Evolutionary conservation across 2,329 filamentous ascomycete species (phyloP).

Genomic region (Epicoccum sorghinum): DNA sequence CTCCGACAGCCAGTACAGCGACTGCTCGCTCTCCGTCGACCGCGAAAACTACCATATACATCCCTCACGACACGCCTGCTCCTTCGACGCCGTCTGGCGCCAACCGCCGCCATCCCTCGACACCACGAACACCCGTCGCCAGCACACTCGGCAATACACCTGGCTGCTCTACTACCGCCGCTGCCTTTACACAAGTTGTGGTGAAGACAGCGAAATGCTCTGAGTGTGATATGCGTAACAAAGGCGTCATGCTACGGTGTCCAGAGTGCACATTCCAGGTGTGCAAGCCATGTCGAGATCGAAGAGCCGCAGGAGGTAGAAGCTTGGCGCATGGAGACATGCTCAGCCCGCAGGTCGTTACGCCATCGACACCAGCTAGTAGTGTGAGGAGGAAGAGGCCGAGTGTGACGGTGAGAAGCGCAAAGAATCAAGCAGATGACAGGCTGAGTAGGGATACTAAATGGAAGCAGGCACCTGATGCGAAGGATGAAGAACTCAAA

Average conservation of each 20-base stretch:
- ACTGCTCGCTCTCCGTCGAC: neutral
- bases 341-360: conserved; percentile 5
- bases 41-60: neutral
- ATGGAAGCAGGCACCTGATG: neutral
- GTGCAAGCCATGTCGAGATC: conserved; percentile 36
- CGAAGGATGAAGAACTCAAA: no score
- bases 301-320: conserved; percentile 12
- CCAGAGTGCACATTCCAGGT: conserved; percentile 44
- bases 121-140: conserved; percentile 18
- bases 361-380: neutral
- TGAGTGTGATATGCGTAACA: conserved; percentile 43
- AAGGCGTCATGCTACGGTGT: conserved; percentile 39
- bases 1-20: neutral
- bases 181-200: conserved; percentile 27
- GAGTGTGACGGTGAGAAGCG: neutral
- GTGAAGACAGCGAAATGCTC: conserved; percentile 49
- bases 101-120: conserved; percentile 2
- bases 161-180: conserved; percentile 26
- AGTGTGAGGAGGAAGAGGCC: conserved; percentile 9
- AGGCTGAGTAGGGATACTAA: no score
- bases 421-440: neutral
- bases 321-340: conserved; percentile 35
- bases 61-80: neutral
- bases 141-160: conserved; percentile 5
- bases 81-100: conserved; percentile 5